phyloP scores from a whole-genome alignment of 306 rosid genomes.

The Gastrolobium bilobum region DNA sequence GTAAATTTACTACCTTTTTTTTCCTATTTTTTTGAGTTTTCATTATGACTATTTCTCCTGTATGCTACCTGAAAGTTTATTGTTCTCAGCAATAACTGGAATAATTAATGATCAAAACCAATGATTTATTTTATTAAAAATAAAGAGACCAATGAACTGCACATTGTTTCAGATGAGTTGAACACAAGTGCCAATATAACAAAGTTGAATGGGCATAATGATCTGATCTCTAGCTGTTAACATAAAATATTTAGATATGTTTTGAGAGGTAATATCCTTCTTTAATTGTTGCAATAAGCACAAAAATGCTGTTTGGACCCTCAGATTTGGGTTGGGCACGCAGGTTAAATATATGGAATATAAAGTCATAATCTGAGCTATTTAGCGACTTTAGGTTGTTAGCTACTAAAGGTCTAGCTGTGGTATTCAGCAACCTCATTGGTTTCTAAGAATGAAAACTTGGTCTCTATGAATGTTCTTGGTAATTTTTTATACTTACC shows the following conservation, averaged over 20 bases:
- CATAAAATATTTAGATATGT: conserved; percentile 1
- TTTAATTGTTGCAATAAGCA: conserved; percentile 4
- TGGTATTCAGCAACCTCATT: not conserved
- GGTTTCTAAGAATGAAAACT: conserved; percentile 24
- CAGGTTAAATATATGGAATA: conserved; percentile 1
- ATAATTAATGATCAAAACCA: conserved; percentile 9
- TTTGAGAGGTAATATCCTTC: conserved; percentile 26
- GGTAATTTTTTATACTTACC: not conserved
- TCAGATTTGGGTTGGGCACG: not conserved
- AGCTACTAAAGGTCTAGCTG: not conserved
- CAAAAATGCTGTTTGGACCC: conserved; percentile 24
- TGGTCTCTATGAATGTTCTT: not conserved
- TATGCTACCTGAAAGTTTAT: conserved; percentile 36
- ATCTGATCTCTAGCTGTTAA: conserved; percentile 32
- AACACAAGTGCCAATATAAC: conserved; percentile 16
- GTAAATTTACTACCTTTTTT: conserved; percentile 55
- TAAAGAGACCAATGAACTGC: conserved; percentile 19
- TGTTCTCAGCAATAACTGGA: conserved; percentile 25
- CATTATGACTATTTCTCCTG: conserved; percentile 17
- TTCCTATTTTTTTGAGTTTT: conserved; percentile 14
- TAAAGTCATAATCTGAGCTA: conserved; percentile 11
- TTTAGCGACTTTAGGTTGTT: not conserved
- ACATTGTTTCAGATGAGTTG: conserved; percentile 29
- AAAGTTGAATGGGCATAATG: conserved; percentile 28
- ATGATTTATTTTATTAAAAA: not conserved